Evolutionary conservation across 2,329 filamentous ascomycete genomes (phyloP).

Genomic region (Pezicula carpinea): DNA sequence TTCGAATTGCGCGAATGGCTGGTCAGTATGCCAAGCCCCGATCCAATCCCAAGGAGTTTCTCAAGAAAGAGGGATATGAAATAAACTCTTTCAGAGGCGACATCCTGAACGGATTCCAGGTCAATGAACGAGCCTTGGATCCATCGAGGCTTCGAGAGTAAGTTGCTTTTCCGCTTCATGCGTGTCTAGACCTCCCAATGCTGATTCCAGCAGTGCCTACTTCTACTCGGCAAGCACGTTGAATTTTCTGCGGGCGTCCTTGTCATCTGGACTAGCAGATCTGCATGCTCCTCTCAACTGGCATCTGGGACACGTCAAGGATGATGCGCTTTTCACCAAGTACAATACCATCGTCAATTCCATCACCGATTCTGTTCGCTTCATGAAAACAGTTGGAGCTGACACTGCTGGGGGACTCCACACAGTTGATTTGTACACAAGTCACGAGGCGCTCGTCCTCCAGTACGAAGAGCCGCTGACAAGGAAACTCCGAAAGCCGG

Average conservation of each 20-base stretch:
- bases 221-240: constrained; percentile 92
- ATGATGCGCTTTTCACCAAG: constrained; percentile 76
- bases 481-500: constrained; percentile 64
- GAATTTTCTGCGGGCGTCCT: constrained; percentile 83
- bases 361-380: constrained; percentile 85
- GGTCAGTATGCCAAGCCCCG: constrained; percentile 97
- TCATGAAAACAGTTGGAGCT: constrained; percentile 91
- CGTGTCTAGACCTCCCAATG: not conserved
- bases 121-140: constrained; percentile 73
- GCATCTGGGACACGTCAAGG: constrained; percentile 86
- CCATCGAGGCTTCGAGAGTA: constrained; percentile 74
- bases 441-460: constrained; percentile 87
- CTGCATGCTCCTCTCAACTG: constrained; percentile 91
- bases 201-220: constrained; percentile 62
- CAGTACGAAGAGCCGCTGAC: constrained; percentile 93
- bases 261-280: constrained; percentile 87
- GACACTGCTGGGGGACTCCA: constrained; percentile 79
- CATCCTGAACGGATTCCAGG: constrained; percentile 84
- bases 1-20: constrained; percentile 92
- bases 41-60: constrained; percentile 78
- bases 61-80: constrained; percentile 62
- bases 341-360: constrained; percentile 81
- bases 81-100: constrained; percentile 92
- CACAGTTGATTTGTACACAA: constrained; percentile 92
- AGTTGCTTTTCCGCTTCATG: constrained; percentile 16